These are phyloP conservation scores for Phaseolus lunatus DNA, from an alignment of 306 rosid species.

Conservation along the genomic window DNA sequence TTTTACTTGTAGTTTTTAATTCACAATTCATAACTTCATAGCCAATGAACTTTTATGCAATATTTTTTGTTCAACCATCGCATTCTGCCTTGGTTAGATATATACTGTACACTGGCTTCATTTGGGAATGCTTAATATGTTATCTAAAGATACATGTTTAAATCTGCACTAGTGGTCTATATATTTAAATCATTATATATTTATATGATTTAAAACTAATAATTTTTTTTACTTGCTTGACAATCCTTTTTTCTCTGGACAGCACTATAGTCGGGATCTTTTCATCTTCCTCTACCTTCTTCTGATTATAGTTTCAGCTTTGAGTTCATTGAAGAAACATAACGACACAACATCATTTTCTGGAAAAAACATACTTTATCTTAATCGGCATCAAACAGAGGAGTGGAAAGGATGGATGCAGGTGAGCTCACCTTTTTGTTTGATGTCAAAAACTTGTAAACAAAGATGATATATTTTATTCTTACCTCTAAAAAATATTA, in stretches of 20 bases:
- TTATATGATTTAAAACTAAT: conserved; percentile 21
- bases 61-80: conserved; percentile 12
- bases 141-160: conserved; percentile 19
- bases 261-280: conserved; percentile 94
- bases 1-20: conserved; percentile 24
- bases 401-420: conserved; percentile 99
- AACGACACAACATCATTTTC: conserved; percentile 78
- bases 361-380: conserved; percentile 84
- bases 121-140: conserved; percentile 29
- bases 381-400: conserved; percentile 97
- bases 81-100: conserved; percentile 32
- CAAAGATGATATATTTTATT: conserved; percentile 13
- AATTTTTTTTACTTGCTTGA: conserved; percentile 37
- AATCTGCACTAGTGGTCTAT: conserved; percentile 16
- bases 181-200: conserved; percentile 30
- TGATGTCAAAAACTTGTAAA: conserved; percentile 36
- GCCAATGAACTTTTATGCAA: conserved; percentile 10
- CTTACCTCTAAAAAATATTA: conserved; percentile 28
- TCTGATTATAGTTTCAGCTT: conserved; percentile 86
- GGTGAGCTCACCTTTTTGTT: conserved; percentile 63
- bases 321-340: conserved; percentile 96
- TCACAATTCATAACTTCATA: conserved; percentile 15
- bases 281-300: conserved; percentile 90
- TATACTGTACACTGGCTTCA: conserved; percentile 1
- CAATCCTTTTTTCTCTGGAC: conserved; percentile 47